Percentiles rank a stretch among this genome's conserved stretches.
Evolutionary conservation across 331 rosid species (phyloP).

Genomic region (Quercus phellos): DNA sequence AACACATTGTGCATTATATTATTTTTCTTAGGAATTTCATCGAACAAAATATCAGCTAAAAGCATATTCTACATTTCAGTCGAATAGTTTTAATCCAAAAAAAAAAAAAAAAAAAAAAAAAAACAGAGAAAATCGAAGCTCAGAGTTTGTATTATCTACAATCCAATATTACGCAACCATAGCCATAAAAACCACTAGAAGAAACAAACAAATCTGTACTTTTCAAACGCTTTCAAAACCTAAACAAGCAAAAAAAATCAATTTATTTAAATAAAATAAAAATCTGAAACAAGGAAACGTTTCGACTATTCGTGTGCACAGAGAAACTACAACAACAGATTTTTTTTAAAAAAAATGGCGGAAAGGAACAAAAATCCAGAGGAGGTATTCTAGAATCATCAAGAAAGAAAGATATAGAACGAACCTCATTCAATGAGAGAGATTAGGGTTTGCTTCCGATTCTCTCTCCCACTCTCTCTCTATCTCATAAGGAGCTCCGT

Average conservation of each 20-base stretch:
- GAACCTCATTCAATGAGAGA: constrained; percentile 1
- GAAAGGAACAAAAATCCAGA: not conserved
- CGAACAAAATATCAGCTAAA: not conserved
- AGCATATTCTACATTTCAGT: not conserved
- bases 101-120: too few species aligned
- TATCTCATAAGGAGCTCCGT: not conserved
- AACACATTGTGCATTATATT: not conserved
- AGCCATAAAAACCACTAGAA: not conserved
- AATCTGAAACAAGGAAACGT: not conserved
- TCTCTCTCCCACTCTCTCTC: not conserved
- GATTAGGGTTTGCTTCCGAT: not conserved
- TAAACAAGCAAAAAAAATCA: not conserved
- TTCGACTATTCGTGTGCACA: not conserved
- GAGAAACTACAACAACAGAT: not conserved
- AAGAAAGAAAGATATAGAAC: not conserved
- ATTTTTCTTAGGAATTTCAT: not conserved
- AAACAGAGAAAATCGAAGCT: not conserved
- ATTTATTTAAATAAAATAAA: not conserved
- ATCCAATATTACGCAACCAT: not conserved
- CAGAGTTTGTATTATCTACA: not conserved
- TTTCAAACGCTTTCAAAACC: not conserved
- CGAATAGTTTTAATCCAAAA: too few species aligned
- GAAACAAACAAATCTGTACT: not conserved
- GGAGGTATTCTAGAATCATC: not conserved
- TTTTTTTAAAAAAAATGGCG: not conserved